Evolutionary conservation across 345 rosid species (phyloP), one percentile per base, ranked within the genome.

Genomic region (Psidium guajava): DNA sequence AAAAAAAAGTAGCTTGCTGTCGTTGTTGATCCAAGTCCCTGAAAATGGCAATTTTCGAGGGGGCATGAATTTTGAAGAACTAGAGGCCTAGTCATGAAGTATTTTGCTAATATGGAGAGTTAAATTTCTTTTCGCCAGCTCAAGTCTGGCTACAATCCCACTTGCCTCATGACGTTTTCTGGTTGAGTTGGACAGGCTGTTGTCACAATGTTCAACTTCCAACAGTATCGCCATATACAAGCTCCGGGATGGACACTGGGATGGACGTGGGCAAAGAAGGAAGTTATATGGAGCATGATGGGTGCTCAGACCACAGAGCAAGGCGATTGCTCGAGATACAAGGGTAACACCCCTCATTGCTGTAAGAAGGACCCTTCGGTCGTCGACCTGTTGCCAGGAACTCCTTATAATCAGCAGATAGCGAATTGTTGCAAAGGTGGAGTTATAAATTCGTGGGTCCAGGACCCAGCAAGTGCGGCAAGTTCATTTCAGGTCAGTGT

Each of bases 371-470:
- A 81, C 13, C 97, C 95, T 18, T 87, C 89, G 27, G 89, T 93
- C 6, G 87, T 93, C 6, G 95, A 93, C 86, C 75, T 94, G 85
- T 85, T 89, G 88, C 95, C 95, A 0, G 88, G 86, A 50, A 88
- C 90, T 85, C 95, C 95, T 52, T 89, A 84, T 88, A 90, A 91
- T 82, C 92, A 91, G 87, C 94, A 92, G 86, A 82, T 92, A 55
- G 93, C 91, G 6, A 92, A 93, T 85, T 92, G 97, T 89, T 93
- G 97, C 92, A 94, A 90, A 90, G 93, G 92, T 24, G 94, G 98
- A 14, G 91, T 93, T 22, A 82, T 94, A 27, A 91, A 87, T 80
- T 92, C 96, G 5, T 89, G 88, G 91, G 90, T 44, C 22, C 93
- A 91, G 81, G 93, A 92, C 85, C 91, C 90, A 36, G 90, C 88